A percentile compares a stretch with the other conserved stretches of the same genome.
These are phyloP conservation scores for Aspergillus melleus DNA, from an alignment of 2,329 filamentous ascomycete species.

Conservation along the genomic window DNA sequence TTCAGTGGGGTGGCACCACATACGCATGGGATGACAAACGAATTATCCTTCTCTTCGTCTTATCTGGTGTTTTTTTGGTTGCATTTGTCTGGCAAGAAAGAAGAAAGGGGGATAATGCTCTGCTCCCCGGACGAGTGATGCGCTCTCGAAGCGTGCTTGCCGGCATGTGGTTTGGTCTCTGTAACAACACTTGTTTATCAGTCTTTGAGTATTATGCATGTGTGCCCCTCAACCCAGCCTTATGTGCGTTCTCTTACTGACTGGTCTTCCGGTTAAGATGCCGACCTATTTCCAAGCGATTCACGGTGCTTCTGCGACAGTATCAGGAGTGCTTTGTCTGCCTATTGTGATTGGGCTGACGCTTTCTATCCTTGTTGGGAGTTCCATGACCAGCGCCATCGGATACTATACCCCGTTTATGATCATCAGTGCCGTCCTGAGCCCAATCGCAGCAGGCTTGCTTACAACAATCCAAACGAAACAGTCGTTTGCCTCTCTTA, in stretches of 20 bases:
- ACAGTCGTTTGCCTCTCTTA: constrained; percentile 18
- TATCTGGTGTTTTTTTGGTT: constrained; percentile 36
- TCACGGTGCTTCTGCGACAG: constrained; percentile 23
- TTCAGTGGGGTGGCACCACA: constrained; percentile 37
- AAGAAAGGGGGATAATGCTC: constrained; percentile 1
- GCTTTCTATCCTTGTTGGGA: constrained; percentile 20
- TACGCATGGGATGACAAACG: constrained; percentile 41
- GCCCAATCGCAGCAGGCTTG: constrained; percentile 25
- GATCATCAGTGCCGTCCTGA: constrained; percentile 17
- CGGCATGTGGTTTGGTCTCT: constrained; percentile 4
- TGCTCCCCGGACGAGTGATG: constrained; percentile 5
- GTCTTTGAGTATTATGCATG: constrained; percentile 3
- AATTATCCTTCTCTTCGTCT: constrained; percentile 45
- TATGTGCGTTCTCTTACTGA: no score
- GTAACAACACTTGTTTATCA: constrained; percentile 1
- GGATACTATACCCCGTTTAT: constrained; percentile 36
- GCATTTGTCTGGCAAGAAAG: constrained; percentile 17
- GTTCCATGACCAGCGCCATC: constrained; percentile 10
- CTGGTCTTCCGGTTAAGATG: neutral
- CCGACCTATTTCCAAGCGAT: constrained; percentile 31
- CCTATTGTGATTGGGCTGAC: constrained; percentile 24
- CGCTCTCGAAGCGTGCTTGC: constrained; percentile 3
- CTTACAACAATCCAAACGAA: constrained; percentile 24
- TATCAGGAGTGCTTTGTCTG: constrained; percentile 27
- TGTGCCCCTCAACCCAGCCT: no score